Conservation (phyloP, 441 rosid genomes). For the Erysimum pusillum region DNA sequence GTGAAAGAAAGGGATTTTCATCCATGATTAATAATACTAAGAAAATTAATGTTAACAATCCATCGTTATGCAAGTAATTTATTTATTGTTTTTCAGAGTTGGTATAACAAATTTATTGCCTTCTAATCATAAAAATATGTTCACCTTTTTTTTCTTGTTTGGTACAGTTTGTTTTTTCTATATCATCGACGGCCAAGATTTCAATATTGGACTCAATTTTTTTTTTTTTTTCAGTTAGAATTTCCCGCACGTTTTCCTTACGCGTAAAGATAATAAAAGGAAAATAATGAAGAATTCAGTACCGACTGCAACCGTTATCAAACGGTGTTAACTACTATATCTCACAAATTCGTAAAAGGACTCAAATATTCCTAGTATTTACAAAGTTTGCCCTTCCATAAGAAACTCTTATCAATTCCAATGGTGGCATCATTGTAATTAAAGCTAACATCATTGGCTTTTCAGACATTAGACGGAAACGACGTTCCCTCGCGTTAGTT, state of each 20-base stretch:
- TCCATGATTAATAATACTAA: neutral
- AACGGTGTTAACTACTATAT: slow-evolving; percentile 26
- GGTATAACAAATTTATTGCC: slow-evolving; percentile 27
- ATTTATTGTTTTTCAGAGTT: neutral
- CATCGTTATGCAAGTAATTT: neutral
- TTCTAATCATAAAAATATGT: slow-evolving; percentile 18
- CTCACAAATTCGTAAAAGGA: neutral
- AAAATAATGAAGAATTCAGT: neutral
- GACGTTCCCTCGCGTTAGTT: slow-evolving; percentile 11
- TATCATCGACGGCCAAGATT: slow-evolving; percentile 35
- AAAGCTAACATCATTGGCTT: neutral
- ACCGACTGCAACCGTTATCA: slow-evolving; percentile 21
- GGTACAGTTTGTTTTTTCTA: neutral
- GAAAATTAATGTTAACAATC: neutral
- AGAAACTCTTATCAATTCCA: neutral
- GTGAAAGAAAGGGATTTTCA: neutral
- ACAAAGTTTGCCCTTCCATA: slow-evolving; percentile 6
- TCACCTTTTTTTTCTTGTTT: neutral
- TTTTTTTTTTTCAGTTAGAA: slow-evolving; percentile 2
- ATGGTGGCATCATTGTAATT: slow-evolving; percentile 11
- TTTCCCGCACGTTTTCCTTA: slow-evolving; percentile 44
- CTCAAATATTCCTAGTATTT: neutral
- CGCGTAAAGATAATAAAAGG: neutral
- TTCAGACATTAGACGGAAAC: neutral
- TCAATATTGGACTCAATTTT: slow-evolving; percentile 4